Evolutionary conservation across 2,329 filamentous ascomycete species (phyloP).

Genomic region (Didymella pomorum): DNA sequence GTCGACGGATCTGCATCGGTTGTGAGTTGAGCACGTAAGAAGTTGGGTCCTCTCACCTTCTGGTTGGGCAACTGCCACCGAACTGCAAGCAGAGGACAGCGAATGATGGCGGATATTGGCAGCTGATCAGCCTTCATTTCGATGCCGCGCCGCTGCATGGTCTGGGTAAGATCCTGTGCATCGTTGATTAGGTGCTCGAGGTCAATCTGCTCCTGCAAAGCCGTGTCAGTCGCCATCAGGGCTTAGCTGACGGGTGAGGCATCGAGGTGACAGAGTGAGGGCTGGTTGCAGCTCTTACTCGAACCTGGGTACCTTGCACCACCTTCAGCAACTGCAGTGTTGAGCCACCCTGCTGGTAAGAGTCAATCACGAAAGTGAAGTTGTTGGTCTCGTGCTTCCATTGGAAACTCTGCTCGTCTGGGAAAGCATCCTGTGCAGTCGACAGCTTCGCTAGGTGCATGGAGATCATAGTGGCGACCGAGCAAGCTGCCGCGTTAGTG

Average conservation of each 20-base stretch:
- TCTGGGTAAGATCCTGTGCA: slow-evolving; percentile 28
- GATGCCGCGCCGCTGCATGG: slow-evolving; percentile 35
- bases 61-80: slow-evolving; percentile 50
- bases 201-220: slow-evolving; percentile 34
- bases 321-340: slow-evolving; percentile 50
- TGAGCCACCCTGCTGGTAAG: slow-evolving; percentile 34
- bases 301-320: slow-evolving; percentile 50
- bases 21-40: slow-evolving; percentile 15
- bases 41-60: slow-evolving; percentile 37
- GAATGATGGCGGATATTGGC: slow-evolving; percentile 55
- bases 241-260: not conserved
- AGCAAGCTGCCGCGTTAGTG: slow-evolving; percentile 21
- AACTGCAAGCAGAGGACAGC: slow-evolving; percentile 51
- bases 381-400: slow-evolving; percentile 48
- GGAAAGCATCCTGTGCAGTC: slow-evolving; percentile 43
- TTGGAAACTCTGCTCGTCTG: slow-evolving; percentile 38
- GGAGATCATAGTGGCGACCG: slow-evolving; percentile 37
- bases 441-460: slow-evolving; percentile 45
- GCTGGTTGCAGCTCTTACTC: slow-evolving; percentile 48
- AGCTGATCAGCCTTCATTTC: slow-evolving; percentile 51
- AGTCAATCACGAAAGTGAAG: slow-evolving; percentile 46
- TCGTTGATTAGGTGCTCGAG: slow-evolving; percentile 36
- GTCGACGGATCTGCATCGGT: slow-evolving; percentile 49
- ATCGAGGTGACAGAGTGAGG: slow-evolving; percentile 3
- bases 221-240: slow-evolving; percentile 16